Conservation (phyloP, 169 alveolate species). For the Babesia bigemina region DNA sequence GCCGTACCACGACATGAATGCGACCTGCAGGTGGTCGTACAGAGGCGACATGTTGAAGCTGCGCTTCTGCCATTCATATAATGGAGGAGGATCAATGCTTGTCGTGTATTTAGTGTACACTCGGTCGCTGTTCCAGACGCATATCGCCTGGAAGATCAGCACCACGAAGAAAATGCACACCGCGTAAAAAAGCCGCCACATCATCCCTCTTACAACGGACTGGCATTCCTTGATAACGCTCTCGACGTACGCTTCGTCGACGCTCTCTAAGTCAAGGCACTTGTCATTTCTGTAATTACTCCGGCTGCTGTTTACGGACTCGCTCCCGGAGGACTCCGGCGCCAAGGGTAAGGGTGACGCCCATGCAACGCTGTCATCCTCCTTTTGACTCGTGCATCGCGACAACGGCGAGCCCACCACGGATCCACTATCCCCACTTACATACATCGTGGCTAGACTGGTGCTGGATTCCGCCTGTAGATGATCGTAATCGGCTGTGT, state of each 20-base stretch:
- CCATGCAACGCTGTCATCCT: too few relatives aligned
- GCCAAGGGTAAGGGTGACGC: too few relatives aligned
- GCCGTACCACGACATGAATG: constrained; percentile 19
- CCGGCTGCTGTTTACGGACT: too few relatives aligned
- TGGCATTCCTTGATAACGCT: constrained; percentile 12
- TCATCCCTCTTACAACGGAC: neutral
- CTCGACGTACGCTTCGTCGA: constrained; percentile 13
- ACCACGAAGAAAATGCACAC: neutral
- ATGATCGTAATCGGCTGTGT: too few relatives aligned
- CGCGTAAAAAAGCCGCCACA: neutral
- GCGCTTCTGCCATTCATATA: constrained; percentile 38
- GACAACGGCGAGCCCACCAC: too few relatives aligned
- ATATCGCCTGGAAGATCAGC: constrained; percentile 20
- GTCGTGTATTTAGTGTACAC: neutral
- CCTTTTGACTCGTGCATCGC: too few relatives aligned
- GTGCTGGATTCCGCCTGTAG: too few relatives aligned
- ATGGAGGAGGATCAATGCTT: constrained; percentile 14
- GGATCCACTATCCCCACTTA: too few relatives aligned
- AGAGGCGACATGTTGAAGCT: constrained; percentile 40
- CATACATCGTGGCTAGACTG: too few relatives aligned
- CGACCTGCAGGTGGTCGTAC: constrained; percentile 70
- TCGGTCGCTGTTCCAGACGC: constrained; percentile 43
- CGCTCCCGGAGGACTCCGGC: too few relatives aligned
- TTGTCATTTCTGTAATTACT: neutral
- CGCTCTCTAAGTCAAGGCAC: neutral